These are phyloP conservation scores for Penicillium nordicum DNA, from an alignment of 2,329 filamentous ascomycete species.

Conservation along the genomic window DNA sequence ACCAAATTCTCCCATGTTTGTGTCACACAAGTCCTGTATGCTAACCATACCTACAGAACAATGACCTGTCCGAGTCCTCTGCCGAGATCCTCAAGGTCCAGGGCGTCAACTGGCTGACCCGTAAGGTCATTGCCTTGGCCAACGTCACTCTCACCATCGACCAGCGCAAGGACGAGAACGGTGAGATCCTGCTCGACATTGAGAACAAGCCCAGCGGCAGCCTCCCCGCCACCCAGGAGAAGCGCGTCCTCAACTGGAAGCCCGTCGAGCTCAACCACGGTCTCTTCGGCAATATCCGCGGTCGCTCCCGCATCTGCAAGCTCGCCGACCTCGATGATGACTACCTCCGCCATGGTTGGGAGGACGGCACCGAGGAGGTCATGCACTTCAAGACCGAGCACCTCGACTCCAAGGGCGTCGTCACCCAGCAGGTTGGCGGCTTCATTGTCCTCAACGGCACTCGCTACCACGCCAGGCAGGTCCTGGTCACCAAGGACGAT, in stretches of 20 bases:
- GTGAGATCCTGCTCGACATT: neutral
- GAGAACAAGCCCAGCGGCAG: neutral
- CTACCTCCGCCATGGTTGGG: neutral
- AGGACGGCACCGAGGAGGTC: neutral
- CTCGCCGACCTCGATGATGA: neutral
- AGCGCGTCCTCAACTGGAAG: neutral
- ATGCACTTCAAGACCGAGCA: neutral
- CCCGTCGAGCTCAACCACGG: neutral
- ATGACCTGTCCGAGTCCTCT: neutral
- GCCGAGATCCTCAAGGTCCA: neutral
- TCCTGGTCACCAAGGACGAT: neutral
- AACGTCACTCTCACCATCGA: neutral
- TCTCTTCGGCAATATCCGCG: neutral
- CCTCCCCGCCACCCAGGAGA: neutral
- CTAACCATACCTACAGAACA: neutral
- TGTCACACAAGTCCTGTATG: neutral
- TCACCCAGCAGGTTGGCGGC: neutral
- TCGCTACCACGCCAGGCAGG: neutral
- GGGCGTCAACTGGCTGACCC: neutral
- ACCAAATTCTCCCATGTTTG: neutral
- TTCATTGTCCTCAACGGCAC: neutral
- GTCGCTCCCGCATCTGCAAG: neutral
- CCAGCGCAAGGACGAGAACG: neutral
- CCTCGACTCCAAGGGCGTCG: neutral
- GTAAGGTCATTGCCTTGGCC: neutral